A percentile compares a stretch with the other conserved stretches of the same genome.
phyloP scores from a whole-genome alignment of 345 rosid species.

The Ricinus communis region DNA sequence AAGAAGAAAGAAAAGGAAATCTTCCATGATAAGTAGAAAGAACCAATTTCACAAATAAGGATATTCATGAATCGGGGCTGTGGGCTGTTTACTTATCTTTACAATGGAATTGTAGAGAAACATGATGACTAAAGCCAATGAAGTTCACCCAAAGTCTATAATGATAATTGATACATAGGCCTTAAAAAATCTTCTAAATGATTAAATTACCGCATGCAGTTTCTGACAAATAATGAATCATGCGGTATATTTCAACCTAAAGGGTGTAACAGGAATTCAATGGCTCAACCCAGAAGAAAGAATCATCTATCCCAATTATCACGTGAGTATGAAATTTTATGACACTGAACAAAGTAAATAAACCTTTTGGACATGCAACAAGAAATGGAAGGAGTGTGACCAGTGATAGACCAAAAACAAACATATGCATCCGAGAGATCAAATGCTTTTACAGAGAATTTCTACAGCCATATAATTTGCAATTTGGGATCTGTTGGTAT shows the following conservation, averaged over 20 bases:
- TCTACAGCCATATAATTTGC: neutral
- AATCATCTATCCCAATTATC: neutral
- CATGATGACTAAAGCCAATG: neutral
- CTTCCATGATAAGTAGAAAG: neutral
- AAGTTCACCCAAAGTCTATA: neutral
- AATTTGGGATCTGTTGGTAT: constrained; percentile 4
- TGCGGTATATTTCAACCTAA: neutral
- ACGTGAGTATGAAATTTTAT: neutral
- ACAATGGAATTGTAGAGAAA: neutral
- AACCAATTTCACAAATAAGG: neutral
- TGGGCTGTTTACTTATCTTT: neutral
- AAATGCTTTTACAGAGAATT: neutral
- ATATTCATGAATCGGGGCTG: neutral
- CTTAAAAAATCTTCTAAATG: neutral
- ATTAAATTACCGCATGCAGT: neutral
- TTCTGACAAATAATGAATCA: neutral
- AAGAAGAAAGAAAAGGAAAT: neutral
- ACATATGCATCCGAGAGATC: neutral
- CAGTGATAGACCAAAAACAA: neutral
- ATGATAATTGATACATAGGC: neutral
- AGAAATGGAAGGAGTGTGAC: too few relatives aligned
- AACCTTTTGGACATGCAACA: neutral
- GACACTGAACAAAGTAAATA: neutral
- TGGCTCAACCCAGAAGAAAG: neutral
- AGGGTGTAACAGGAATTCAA: neutral